Evolutionary conservation across 129 eudicot species (phyloP).

Genomic region (Kitagawia praeruptora): DNA sequence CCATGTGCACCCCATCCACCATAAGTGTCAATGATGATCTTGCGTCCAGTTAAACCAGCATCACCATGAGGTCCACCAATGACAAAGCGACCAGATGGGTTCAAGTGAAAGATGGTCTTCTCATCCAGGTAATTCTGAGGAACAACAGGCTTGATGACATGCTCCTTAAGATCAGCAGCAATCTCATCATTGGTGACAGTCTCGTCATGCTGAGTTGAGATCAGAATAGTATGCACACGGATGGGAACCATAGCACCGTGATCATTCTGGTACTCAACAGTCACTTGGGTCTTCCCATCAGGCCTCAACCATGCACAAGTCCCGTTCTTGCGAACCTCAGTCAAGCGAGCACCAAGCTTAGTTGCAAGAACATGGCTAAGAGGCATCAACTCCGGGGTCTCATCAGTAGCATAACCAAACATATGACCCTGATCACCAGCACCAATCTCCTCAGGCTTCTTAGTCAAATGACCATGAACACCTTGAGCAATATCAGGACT

Average conservation of each 20-base stretch:
- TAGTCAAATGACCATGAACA: slow-evolving; percentile 18
- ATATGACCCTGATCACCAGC: slow-evolving; percentile 68
- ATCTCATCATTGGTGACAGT: slow-evolving; percentile 60
- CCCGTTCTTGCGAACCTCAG: slow-evolving; percentile 53
- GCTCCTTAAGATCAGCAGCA: slow-evolving; percentile 52
- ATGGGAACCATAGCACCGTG: slow-evolving; percentile 59
- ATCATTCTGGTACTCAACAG: slow-evolving; percentile 52
- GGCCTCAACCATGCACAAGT: slow-evolving; percentile 64
- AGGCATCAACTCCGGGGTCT: slow-evolving; percentile 57
- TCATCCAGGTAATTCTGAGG: slow-evolving; percentile 56
- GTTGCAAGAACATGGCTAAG: slow-evolving; percentile 64
- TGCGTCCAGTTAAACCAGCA: slow-evolving; percentile 63
- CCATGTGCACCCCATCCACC: slow-evolving; percentile 67
- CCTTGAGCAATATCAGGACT: slow-evolving; percentile 27
- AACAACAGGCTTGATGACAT: slow-evolving; percentile 46
- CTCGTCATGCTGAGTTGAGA: slow-evolving; percentile 60
- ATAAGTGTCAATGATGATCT: slow-evolving; percentile 53
- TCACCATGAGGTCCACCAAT: slow-evolving; percentile 70
- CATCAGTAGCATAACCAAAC: slow-evolving; percentile 67
- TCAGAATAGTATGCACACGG: slow-evolving; percentile 54
- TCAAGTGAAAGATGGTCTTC: slow-evolving; percentile 60
- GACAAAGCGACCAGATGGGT: slow-evolving; percentile 59
- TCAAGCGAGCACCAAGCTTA: slow-evolving; percentile 44
- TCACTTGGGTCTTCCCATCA: slow-evolving; percentile 61
- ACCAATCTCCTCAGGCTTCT: slow-evolving; percentile 58